Evolutionary conservation across 2,329 filamentous ascomycete species (phyloP), one percentile per base, ranked within the genome.

Genomic region (Talaromyces rugulosus): DNA sequence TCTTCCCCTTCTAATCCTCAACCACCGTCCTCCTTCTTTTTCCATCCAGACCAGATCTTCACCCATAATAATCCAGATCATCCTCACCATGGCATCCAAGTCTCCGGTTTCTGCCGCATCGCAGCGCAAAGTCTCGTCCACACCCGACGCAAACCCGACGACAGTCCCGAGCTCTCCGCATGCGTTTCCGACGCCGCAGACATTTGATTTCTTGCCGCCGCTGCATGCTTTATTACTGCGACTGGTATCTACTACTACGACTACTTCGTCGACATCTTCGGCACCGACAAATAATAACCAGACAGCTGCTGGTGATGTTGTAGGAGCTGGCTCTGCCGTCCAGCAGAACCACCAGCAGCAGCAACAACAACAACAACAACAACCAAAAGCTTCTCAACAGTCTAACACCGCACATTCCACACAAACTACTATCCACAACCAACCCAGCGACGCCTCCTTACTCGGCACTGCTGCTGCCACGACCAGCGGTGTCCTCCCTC

Each of bases 151-250:
- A 52, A 50, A 74, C 34, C 73, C 74, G n/a, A 72, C 68, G 65
- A 69, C 74, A 51, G 60, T 68, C 28, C 47, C 60, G 62, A 63
- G 71, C 78, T 80, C 65, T 78, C 85, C 62, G 83, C 88, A 34
- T 60, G 23, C 70, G 2, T 86, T 89, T 61, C 89, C 95, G 65
- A 85, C 90, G 56, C 90, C 93, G 31, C 89, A 93, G 75, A 87
- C 87, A 56, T 91, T 97, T 78, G 93, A 96, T 80, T 86, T 92
- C 68, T 85, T 96, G 59, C 91, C 92, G 30, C 87, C 92, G 70
- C 86, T 97, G 59, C 88, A 91, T 70, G 83, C 87, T 63, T 86
- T 96, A 67, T 86, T 97, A 64, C 82, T 87, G 66, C 90, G 90
- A 57, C 84, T 97, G 18, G 86, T 90, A 9, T 18, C 44, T 27